These are phyloP conservation scores for Gynostemma pentaphyllum DNA, from an alignment of 306 rosid species.

Conservation along the genomic window DNA sequence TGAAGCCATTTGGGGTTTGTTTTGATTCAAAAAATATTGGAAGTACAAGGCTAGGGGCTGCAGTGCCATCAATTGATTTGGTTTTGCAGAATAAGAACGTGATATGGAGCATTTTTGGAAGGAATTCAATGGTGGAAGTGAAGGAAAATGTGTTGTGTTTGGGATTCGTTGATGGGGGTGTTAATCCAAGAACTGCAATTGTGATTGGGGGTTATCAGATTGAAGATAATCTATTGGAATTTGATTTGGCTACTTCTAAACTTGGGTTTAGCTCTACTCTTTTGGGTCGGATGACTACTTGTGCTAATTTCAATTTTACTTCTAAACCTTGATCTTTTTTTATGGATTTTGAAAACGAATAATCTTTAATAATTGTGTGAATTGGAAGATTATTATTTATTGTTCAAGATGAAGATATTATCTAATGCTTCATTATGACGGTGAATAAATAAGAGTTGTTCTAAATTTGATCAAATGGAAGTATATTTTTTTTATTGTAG, in stretches of 20 bases:
- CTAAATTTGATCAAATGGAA: no score
- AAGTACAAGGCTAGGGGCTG: constrained; percentile 24
- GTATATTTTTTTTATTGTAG: no score
- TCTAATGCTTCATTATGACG: no score
- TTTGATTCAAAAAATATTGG: constrained; percentile 13
- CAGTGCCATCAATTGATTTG: constrained; percentile 29
- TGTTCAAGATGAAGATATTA: no score
- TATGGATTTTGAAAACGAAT: no score
- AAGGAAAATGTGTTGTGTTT: constrained; percentile 29
- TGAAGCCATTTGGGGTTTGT: constrained; percentile 48
- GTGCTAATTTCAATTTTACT: constrained; percentile 50
- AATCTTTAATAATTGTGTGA: no score
- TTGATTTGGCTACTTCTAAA: constrained; percentile 34
- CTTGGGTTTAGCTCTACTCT: constrained; percentile 41
- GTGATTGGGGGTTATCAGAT: constrained; percentile 46
- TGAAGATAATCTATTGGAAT: constrained; percentile 41
- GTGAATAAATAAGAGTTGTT: no score
- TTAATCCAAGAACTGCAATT: constrained; percentile 28
- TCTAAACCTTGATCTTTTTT: constrained; percentile 23
- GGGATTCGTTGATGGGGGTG: constrained; percentile 50
- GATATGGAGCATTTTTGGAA: constrained; percentile 34
- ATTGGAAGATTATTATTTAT: no score
- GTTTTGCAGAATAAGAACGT: constrained; percentile 37
- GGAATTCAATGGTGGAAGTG: constrained; percentile 48
- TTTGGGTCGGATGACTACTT: constrained; percentile 22